Percentiles rank a stretch among this genome's conserved stretches.
phyloP scores from a whole-genome alignment of 2,329 filamentous ascomycete species.

The Diplodia intermedia region DNA sequence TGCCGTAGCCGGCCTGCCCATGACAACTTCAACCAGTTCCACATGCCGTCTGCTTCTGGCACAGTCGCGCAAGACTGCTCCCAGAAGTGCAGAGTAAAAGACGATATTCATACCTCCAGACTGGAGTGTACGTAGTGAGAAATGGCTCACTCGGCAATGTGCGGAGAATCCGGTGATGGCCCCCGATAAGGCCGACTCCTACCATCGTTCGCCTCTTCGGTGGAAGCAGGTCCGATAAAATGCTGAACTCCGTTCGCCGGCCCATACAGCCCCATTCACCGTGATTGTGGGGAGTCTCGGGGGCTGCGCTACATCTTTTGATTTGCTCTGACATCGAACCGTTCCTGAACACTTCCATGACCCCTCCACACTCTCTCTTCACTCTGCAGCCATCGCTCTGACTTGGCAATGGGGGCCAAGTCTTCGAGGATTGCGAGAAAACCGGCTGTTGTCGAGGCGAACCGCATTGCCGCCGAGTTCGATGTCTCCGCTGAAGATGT shows the following conservation, averaged over 20 bases:
- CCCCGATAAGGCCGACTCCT: conserved; percentile 7
- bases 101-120: not conserved
- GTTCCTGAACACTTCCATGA: not conserved
- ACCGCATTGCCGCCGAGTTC: conserved; percentile 27
- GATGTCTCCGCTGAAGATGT: conserved; percentile 20
- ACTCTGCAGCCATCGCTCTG: not conserved
- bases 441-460: conserved; percentile 21
- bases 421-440: conserved; percentile 23
- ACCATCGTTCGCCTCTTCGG: conserved; percentile 1
- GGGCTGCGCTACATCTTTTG: not conserved
- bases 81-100: not conserved
- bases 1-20: not conserved
- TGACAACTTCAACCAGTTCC: not conserved
- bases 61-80: not conserved
- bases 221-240: conserved; percentile 7
- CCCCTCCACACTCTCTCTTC: not conserved
- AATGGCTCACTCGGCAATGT: conserved; percentile 16
- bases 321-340: not conserved
- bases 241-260: not conserved
- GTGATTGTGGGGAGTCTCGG: not conserved
- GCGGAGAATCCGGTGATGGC: conserved; percentile 14
- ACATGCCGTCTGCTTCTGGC: not conserved
- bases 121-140: not conserved
- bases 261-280: not conserved
- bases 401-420: conserved; percentile 26